These are phyloP conservation scores for Fraxinus baroniana DNA, from an alignment of 305 asterid species.

Conservation along the genomic window DNA sequence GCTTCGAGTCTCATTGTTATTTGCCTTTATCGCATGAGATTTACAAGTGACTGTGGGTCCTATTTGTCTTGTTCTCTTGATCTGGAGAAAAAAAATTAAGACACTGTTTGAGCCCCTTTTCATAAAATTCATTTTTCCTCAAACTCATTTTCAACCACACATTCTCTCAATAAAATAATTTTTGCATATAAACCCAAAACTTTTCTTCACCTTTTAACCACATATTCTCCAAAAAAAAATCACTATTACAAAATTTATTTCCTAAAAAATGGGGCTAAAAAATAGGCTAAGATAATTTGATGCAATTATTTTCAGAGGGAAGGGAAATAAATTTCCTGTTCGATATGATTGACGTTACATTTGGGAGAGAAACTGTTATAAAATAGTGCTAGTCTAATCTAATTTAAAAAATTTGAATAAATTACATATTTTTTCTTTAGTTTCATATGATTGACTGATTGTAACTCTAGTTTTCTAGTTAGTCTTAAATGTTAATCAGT, in stretches of 20 bases:
- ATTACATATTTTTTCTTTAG: neutral
- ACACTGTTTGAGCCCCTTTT: too few species aligned
- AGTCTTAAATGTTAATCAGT: neutral
- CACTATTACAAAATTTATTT: too few species aligned
- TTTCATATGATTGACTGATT: neutral
- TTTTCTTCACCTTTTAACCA: too few species aligned
- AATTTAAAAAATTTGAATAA: neutral
- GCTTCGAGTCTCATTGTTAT: neutral
- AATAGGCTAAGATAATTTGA: neutral
- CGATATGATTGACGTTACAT: neutral
- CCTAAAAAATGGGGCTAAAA: too few species aligned
- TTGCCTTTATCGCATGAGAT: neutral
- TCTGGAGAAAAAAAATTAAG: neutral
- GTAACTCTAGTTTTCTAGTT: neutral
- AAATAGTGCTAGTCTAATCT: neutral
- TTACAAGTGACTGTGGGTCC: neutral
- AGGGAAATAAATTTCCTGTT: neutral
- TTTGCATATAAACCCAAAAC: too few species aligned
- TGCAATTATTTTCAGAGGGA: neutral
- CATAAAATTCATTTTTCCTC: too few species aligned
- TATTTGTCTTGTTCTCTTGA: neutral
- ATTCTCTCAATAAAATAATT: too few species aligned
- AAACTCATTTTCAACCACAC: too few species aligned
- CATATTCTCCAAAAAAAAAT: too few species aligned
- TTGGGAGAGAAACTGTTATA: neutral